Evolutionary conservation across 2,329 filamentous ascomycete genomes (phyloP).

Genomic region (Fusarium abutilonis): DNA sequence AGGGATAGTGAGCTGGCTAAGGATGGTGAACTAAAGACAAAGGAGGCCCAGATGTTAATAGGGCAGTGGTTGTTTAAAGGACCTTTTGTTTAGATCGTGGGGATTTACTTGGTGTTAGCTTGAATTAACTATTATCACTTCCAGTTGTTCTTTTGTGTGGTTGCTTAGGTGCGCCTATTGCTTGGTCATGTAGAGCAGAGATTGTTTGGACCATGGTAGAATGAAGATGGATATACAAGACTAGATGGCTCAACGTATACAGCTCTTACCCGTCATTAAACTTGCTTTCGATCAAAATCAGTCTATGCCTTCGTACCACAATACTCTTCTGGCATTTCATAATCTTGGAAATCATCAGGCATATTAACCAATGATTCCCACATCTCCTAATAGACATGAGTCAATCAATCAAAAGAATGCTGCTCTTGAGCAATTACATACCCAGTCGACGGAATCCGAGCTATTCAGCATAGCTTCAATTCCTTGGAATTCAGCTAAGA

Average conservation of each 20-base stretch:
- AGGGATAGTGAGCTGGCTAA: slow-evolving; percentile 1
- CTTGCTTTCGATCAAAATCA: too few relatives aligned
- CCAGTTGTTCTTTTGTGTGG: too few relatives aligned
- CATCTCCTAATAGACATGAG: neutral
- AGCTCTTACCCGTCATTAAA: too few relatives aligned
- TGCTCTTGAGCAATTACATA: neutral
- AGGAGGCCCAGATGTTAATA: slow-evolving; percentile 18
- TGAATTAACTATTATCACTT: too few relatives aligned
- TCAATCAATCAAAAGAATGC: neutral
- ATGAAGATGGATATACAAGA: too few relatives aligned
- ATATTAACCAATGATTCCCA: slow-evolving; percentile 31
- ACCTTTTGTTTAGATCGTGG: slow-evolving; percentile 43
- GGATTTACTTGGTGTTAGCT: too few relatives aligned
- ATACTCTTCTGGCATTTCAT: slow-evolving; percentile 10
- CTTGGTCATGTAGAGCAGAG: too few relatives aligned
- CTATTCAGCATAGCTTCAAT: slow-evolving; percentile 29
- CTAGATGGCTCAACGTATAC: too few relatives aligned
- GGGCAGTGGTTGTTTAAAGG: slow-evolving; percentile 25
- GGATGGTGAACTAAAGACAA: slow-evolving; percentile 20
- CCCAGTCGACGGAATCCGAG: slow-evolving; percentile 34
- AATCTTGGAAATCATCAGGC: slow-evolving; percentile 17
- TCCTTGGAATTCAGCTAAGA: slow-evolving; percentile 14
- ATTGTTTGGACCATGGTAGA: too few relatives aligned
- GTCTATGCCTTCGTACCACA: too few relatives aligned
- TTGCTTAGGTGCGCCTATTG: too few relatives aligned